These are phyloP conservation scores for Pyrenula massariospora DNA, from an alignment of 495 filamentous ascomycete genomes.

Conservation along the genomic window DNA sequence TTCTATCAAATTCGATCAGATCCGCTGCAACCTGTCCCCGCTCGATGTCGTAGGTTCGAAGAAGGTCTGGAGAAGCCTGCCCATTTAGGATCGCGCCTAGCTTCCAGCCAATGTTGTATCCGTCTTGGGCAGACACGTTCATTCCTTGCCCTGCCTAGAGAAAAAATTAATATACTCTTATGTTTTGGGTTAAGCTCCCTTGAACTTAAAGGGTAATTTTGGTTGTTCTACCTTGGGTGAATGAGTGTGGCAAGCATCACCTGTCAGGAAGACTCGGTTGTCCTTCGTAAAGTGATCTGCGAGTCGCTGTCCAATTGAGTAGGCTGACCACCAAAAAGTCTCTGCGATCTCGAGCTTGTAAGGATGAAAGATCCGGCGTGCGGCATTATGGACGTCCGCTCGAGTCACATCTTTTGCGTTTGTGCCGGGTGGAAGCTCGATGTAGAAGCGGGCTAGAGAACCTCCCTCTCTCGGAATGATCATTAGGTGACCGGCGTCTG, in stretches of 20 bases:
- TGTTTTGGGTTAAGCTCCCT: too few relatives aligned
- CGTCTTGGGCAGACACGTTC: constrained; percentile 81
- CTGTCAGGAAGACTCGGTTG: constrained; percentile 62
- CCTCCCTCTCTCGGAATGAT: constrained; percentile 61
- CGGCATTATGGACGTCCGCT: neutral
- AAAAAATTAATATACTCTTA: too few relatives aligned
- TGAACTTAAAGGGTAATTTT: too few relatives aligned
- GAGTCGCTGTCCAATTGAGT: constrained; percentile 61
- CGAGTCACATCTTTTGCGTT: constrained; percentile 21
- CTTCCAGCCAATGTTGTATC: constrained; percentile 78
- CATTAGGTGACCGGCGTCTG: constrained; percentile 48
- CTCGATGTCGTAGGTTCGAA: constrained; percentile 64
- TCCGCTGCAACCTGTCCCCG: constrained; percentile 53
- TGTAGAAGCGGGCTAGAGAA: constrained; percentile 36
- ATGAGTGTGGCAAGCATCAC: constrained; percentile 77
- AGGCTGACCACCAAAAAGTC: constrained; percentile 40
- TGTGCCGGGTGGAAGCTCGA: constrained; percentile 40
- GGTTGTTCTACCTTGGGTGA: constrained; percentile 72
- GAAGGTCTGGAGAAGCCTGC: constrained; percentile 37
- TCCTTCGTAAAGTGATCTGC: constrained; percentile 53
- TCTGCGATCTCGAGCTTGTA: neutral
- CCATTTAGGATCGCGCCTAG: constrained; percentile 55
- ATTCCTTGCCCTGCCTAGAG: constrained; percentile 80
- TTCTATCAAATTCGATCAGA: neutral
- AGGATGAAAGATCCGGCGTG: neutral